phyloP scores from a whole-genome alignment of 176 grass and related monocot species.

The Eragrostis curvula region DNA sequence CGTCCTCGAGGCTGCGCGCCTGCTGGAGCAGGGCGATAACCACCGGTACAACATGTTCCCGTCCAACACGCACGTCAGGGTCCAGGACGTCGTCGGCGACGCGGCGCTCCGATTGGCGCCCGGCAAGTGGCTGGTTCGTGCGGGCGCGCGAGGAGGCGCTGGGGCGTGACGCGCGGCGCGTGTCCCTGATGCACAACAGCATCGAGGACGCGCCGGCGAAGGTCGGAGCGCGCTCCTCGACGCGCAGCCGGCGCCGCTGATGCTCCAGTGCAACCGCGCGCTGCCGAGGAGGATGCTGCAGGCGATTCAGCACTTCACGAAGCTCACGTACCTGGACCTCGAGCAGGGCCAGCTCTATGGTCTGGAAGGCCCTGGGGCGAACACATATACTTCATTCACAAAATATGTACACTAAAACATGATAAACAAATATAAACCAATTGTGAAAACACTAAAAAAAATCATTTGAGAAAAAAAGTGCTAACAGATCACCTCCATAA shows the following conservation, averaged over 20 bases:
- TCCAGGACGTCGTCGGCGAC: slow-evolving; percentile 69
- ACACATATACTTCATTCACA: too few species aligned
- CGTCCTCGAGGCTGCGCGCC: slow-evolving; percentile 19
- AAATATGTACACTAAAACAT: too few species aligned
- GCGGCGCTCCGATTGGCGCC: slow-evolving; percentile 49
- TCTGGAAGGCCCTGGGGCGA: too few species aligned
- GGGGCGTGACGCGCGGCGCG: slow-evolving; percentile 36
- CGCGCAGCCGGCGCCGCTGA: slow-evolving; percentile 41
- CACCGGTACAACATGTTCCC: slow-evolving; percentile 56
- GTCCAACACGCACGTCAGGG: slow-evolving; percentile 56
- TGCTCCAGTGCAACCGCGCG: slow-evolving; percentile 53
- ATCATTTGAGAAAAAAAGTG: too few species aligned
- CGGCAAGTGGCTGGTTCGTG: slow-evolving; percentile 60
- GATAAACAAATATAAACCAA: too few species aligned
- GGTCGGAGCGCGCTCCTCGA: slow-evolving; percentile 20
- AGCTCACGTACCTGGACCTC: slow-evolving; percentile 69
- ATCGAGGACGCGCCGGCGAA: slow-evolving; percentile 38
- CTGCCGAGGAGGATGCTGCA: slow-evolving; percentile 55
- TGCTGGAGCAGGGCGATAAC: slow-evolving; percentile 55
- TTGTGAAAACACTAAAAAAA: too few species aligned
- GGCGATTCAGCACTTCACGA: slow-evolving; percentile 46
- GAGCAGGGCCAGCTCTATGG: too few species aligned
- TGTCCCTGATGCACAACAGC: slow-evolving; percentile 65
- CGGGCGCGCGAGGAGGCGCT: slow-evolving; percentile 37
- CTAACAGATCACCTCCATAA: too few species aligned